phyloP scores from a whole-genome alignment of 495 filamentous ascomycete genomes.

The Penicillium simplicissimum region DNA sequence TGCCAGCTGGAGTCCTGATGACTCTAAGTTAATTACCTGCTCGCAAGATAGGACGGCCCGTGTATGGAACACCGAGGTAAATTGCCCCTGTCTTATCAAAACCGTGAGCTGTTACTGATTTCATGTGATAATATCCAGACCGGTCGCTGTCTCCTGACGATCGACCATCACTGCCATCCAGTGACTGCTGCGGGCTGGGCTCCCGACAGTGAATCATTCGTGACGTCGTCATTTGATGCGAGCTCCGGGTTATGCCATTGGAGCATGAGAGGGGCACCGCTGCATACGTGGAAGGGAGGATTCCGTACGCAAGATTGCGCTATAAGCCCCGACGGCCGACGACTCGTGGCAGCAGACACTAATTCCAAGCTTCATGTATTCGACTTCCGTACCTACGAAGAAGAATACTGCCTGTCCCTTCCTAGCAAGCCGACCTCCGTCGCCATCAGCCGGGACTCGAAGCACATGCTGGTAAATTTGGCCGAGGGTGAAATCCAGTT shows the following conservation, averaged over 20 bases:
- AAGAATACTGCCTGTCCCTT: slow-evolving; percentile 70
- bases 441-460: slow-evolving; percentile 76
- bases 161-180: slow-evolving; percentile 72
- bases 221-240: slow-evolving; percentile 77
- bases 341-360: slow-evolving; percentile 74
- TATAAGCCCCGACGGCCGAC: slow-evolving; percentile 74
- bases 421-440: slow-evolving; percentile 72
- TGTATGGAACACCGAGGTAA: slow-evolving; percentile 78
- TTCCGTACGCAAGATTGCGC: slow-evolving; percentile 83
- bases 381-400: slow-evolving; percentile 70
- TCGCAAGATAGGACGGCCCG: slow-evolving; percentile 70
- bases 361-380: slow-evolving; percentile 75
- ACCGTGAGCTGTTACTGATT: slow-evolving; percentile 12
- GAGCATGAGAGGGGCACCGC: slow-evolving; percentile 53
- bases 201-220: slow-evolving; percentile 72
- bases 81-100: slow-evolving; percentile 17
- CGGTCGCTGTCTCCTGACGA: slow-evolving; percentile 61
- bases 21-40: slow-evolving; percentile 79
- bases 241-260: slow-evolving; percentile 67
- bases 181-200: slow-evolving; percentile 88
- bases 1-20: slow-evolving; percentile 89
- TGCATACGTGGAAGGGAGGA: slow-evolving; percentile 64
- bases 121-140: slow-evolving; percentile 51
- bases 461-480: slow-evolving; percentile 79
- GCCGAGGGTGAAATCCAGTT: slow-evolving; percentile 71